Conservation (phyloP, 1,139 yeast species). For the Fermentozyma sake region DNA sequence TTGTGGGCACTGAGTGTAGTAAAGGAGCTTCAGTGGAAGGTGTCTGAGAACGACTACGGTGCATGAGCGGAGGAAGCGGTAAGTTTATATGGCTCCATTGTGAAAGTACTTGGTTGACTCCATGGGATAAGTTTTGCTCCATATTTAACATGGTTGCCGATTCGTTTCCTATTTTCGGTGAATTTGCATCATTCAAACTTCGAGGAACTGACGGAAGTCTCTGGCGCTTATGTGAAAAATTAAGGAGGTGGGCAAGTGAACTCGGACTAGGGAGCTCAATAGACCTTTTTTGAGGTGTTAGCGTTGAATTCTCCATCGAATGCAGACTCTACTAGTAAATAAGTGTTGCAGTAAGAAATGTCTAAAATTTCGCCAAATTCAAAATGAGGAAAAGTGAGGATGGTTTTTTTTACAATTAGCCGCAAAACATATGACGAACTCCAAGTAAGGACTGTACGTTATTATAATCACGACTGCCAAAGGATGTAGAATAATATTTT, state of each 20-base stretch:
- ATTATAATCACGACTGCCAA: no score
- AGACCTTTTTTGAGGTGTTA: slow-evolving; percentile 6
- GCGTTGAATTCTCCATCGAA: slow-evolving; percentile 2
- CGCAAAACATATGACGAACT: no score
- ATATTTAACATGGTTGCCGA: neutral
- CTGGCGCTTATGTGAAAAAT: slow-evolving; percentile 6
- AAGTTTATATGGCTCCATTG: no score
- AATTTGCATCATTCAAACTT: slow-evolving; percentile 5
- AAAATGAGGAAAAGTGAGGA: no score
- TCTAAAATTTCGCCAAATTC: no score
- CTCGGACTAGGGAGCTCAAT: slow-evolving; percentile 12
- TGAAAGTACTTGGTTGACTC: no score
- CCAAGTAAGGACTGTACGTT: no score
- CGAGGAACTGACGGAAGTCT: slow-evolving; percentile 7
- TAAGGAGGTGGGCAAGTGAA: slow-evolving; percentile 10
- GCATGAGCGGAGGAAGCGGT: slow-evolving; percentile 5
- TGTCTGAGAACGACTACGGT: neutral
- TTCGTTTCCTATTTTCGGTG: slow-evolving; percentile 2
- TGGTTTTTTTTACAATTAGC: no score
- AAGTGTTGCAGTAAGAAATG: no score
- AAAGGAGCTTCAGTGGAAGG: slow-evolving; percentile 7
- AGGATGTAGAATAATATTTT: no score
- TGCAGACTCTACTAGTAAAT: no score
- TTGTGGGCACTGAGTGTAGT: slow-evolving; percentile 33
- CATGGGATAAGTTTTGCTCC: neutral